A percentile compares a stretch with the other conserved stretches of the same genome.
These are phyloP conservation scores for Saccharomycopsis fermentans DNA, from an alignment of 805 yeast species.

Conservation along the genomic window DNA sequence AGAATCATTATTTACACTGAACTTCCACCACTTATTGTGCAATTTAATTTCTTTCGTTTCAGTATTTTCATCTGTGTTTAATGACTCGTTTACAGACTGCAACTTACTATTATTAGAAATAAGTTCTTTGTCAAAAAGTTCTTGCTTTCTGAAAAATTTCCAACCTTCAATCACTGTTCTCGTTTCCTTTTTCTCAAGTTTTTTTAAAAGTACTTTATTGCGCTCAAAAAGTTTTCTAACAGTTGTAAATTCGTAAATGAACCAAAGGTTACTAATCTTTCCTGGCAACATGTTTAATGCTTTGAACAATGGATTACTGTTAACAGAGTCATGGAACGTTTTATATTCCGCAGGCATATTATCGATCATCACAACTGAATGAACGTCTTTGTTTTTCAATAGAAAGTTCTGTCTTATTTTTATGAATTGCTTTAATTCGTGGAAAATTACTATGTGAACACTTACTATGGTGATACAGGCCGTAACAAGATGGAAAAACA, in stretches of 20 bases:
- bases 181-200: constrained; percentile 33
- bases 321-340: constrained; percentile 15
- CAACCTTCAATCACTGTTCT: constrained; percentile 22
- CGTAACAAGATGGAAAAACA: constrained; percentile 55
- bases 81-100: constrained; percentile 9
- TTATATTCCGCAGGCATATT: constrained; percentile 34
- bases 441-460: constrained; percentile 45
- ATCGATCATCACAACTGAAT: constrained; percentile 31
- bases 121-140: not conserved
- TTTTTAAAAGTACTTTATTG: constrained; percentile 24
- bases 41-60: not conserved
- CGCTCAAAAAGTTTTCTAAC: constrained; percentile 26
- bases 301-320: constrained; percentile 18
- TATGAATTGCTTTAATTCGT: constrained; percentile 46
- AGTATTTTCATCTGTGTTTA: not conserved
- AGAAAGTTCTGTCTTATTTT: constrained; percentile 38
- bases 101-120: constrained; percentile 22
- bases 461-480: constrained; percentile 43
- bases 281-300: constrained; percentile 36
- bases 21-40: not conserved
- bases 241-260: constrained; percentile 36
- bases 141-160: constrained; percentile 7
- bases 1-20: not conserved
- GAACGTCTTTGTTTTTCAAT: constrained; percentile 23
- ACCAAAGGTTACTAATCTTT: constrained; percentile 49